Percentiles rank a stretch among this genome's conserved stretches.
phyloP scores from a whole-genome alignment of 2,329 filamentous ascomycete genomes.

The Pseudogymnoascus sp. region DNA sequence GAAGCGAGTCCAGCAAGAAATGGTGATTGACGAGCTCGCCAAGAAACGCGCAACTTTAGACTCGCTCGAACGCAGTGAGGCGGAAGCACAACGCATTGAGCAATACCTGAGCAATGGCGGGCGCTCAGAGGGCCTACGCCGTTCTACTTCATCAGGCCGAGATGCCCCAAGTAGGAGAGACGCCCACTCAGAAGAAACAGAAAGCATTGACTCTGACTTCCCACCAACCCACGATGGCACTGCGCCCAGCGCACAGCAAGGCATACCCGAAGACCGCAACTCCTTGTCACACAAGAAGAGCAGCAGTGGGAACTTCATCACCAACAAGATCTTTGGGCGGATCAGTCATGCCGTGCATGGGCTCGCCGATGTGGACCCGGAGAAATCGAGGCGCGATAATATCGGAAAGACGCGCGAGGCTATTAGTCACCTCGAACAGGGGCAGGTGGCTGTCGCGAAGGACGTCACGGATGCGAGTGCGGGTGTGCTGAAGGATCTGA shows the following conservation, averaged over 20 bases:
- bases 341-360: conserved; percentile 94
- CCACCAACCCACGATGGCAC: conserved; percentile 77
- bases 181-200: conserved; percentile 61
- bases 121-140: conserved; percentile 51
- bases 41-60: conserved; percentile 80
- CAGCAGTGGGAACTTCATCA: conserved; percentile 81
- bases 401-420: conserved; percentile 94
- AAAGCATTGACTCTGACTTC: conserved; percentile 93
- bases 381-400: conserved; percentile 81
- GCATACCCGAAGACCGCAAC: conserved; percentile 43
- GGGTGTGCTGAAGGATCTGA: conserved; percentile 81
- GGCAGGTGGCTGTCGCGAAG: conserved; percentile 75
- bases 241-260: conserved; percentile 68
- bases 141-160: conserved; percentile 53
- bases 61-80: conserved; percentile 85
- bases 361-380: conserved; percentile 91
- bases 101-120: conserved; percentile 77
- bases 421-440: conserved; percentile 79
- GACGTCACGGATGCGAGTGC: conserved; percentile 90
- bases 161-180: conserved; percentile 35
- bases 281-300: conserved; percentile 63
- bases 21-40: conserved; percentile 85
- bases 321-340: conserved; percentile 87
- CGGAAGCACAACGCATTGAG: conserved; percentile 87
- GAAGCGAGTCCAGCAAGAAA: conserved; percentile 94